phyloP scores from a whole-genome alignment of 2,329 filamentous ascomycete genomes.

The Talaromyces sp. region DNA sequence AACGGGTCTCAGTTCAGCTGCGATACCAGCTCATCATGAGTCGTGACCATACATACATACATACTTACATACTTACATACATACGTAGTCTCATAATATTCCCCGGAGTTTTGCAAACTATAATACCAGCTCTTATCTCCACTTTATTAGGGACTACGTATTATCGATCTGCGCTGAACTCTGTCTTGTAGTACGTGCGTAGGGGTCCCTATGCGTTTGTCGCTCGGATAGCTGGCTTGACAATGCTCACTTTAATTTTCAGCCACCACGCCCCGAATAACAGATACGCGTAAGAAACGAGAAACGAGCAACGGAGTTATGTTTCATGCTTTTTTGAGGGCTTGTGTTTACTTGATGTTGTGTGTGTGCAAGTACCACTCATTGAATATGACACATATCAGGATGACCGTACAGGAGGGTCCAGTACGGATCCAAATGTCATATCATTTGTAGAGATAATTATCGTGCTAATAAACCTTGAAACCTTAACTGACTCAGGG shows the following conservation, averaged over 20 bases:
- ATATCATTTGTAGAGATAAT: neutral
- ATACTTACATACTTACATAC: neutral
- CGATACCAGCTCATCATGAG: neutral
- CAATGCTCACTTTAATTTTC: neutral
- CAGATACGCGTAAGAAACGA: neutral
- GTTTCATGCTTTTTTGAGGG: too few species aligned
- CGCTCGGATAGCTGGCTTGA: neutral
- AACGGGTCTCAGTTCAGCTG: neutral
- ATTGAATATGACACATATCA: neutral
- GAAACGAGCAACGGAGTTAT: neutral
- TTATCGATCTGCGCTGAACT: constrained; percentile 2
- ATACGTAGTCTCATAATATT: neutral
- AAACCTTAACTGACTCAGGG: constrained; percentile 1
- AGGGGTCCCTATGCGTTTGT: too few species aligned
- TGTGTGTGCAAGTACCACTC: neutral
- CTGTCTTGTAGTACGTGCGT: neutral
- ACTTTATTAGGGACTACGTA: neutral
- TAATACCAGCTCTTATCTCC: neutral
- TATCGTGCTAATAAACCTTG: neutral
- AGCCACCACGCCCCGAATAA: neutral
- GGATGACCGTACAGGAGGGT: neutral
- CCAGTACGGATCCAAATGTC: neutral
- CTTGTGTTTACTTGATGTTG: neutral
- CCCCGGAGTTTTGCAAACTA: neutral
- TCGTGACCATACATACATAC: neutral